A percentile compares a stretch with the other conserved stretches of the same genome.
Evolutionary conservation across 805 yeast species (phyloP).

Genomic region (Schwanniomyces yamadae): DNA sequence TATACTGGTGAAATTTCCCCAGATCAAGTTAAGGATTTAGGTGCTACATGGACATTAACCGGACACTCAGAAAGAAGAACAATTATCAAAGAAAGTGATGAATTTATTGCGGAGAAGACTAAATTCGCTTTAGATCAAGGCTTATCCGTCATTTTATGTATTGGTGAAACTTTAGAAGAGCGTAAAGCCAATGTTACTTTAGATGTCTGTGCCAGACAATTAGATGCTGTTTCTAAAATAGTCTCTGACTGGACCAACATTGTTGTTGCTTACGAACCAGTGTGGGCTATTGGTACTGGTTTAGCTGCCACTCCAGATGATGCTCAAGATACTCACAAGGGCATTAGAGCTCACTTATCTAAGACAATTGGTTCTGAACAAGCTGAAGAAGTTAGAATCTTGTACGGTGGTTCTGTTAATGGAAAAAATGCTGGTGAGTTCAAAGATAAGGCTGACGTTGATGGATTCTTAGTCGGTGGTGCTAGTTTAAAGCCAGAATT

Average conservation of each 20-base stretch:
- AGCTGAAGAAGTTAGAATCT: conserved; percentile 81
- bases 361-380: conserved; percentile 72
- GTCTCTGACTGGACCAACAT: conserved; percentile 87
- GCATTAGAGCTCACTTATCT: conserved; percentile 80
- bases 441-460: conserved; percentile 90
- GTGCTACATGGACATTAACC: conserved; percentile 90
- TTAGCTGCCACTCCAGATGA: conserved; percentile 98
- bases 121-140: conserved; percentile 91
- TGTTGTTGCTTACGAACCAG: conserved; percentile 98
- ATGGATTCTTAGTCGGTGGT: conserved; percentile 99
- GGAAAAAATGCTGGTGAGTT: conserved; percentile 89
- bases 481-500: conserved; percentile 98
- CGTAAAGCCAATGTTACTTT: conserved; percentile 86
- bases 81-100: conserved; percentile 85
- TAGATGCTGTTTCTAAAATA: conserved; percentile 79
- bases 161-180: conserved; percentile 96
- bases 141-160: conserved; percentile 88
- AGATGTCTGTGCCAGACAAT: conserved; percentile 83
- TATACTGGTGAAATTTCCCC: conserved; percentile 97
- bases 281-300: conserved; percentile 99
- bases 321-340: conserved; percentile 92
- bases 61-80: conserved; percentile 99
- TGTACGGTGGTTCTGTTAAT: conserved; percentile 98
- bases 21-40: conserved; percentile 82
- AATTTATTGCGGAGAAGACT: conserved; percentile 89